Evolutionary conservation across 148 eudicot species (phyloP).

Genomic region (Chenopodium berlandieri): DNA sequence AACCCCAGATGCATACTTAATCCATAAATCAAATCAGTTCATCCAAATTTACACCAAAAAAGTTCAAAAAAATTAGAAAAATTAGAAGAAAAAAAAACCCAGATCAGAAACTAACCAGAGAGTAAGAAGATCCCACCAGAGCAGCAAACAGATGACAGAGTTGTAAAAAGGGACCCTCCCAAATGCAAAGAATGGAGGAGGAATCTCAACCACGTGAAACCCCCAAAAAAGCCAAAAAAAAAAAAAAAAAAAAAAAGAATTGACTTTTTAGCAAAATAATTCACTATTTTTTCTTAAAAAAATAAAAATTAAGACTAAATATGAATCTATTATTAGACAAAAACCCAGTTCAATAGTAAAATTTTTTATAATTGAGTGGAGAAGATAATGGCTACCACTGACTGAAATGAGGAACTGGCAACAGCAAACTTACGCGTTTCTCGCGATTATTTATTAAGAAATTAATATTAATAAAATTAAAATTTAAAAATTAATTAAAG

Average conservation of each 20-base stretch:
- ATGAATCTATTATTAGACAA: slow-evolving; percentile 5
- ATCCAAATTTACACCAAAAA: not conserved
- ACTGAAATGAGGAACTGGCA: slow-evolving; percentile 8
- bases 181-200: slow-evolving; percentile 15
- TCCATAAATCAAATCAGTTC: not conserved
- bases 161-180: slow-evolving; percentile 2
- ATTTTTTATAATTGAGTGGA: not conserved
- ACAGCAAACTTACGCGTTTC: slow-evolving; percentile 16
- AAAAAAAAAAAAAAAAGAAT: not conserved
- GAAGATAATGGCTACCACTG: slow-evolving; percentile 21
- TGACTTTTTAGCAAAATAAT: slow-evolving; percentile 7
- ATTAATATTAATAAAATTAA: no score
- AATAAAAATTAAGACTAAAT: not conserved
- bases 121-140: slow-evolving; percentile 22
- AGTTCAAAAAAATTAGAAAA: not conserved
- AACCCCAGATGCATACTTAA: not conserved
- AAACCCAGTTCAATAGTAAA: not conserved
- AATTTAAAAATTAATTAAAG: no score
- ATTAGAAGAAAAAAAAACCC: not conserved
- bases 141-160: slow-evolving; percentile 20
- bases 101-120: slow-evolving; percentile 25
- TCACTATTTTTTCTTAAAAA: not conserved
- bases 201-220: slow-evolving; percentile 17
- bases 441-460: not conserved
- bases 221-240: not conserved